Conservation (phyloP, 768 basidiomycete genomes). For the Hypholoma sublateritium region DNA sequence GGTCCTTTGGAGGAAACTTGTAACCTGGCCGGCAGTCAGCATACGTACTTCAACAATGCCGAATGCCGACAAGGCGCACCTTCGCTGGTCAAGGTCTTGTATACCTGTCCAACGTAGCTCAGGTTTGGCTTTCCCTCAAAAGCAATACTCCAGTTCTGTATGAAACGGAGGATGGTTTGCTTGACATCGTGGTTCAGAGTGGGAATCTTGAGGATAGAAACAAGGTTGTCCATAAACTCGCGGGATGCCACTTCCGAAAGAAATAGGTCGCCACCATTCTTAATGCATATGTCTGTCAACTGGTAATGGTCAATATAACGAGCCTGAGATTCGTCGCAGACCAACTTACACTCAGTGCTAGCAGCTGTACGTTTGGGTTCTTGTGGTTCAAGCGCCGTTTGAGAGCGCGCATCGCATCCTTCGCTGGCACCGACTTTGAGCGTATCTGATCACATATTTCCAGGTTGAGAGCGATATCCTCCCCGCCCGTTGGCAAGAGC, state of each 20-base stretch:
- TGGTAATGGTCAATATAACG: constrained; percentile 26
- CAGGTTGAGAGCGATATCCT: constrained; percentile 91
- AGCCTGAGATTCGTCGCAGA: neutral
- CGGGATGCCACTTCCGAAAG: constrained; percentile 79
- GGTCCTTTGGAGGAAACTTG: constrained; percentile 82
- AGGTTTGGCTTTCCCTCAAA: constrained; percentile 81
- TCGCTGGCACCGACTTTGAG: constrained; percentile 82
- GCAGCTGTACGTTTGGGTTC: constrained; percentile 93
- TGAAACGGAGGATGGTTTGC: constrained; percentile 66
- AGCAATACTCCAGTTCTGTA: constrained; percentile 95
- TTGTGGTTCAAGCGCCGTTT: constrained; percentile 87
- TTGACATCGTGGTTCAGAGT: constrained; percentile 80
- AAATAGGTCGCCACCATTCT: constrained; percentile 96
- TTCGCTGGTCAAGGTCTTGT: constrained; percentile 72
- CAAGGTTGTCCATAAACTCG: constrained; percentile 93
- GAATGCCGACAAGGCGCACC: constrained; percentile 39
- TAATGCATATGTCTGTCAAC: constrained; percentile 90
- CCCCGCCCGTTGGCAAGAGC: constrained; percentile 74
- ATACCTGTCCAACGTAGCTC: constrained; percentile 76
- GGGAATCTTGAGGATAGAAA: constrained; percentile 82
- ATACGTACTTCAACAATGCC: constrained; percentile 1
- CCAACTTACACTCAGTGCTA: constrained; percentile 78
- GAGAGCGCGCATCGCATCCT: constrained; percentile 85
- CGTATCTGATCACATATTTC: constrained; percentile 98
- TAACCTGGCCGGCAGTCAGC: constrained; percentile 51